phyloP scores from a whole-genome alignment of 2,329 filamentous ascomycete species.

The Calonectria naviculata region DNA sequence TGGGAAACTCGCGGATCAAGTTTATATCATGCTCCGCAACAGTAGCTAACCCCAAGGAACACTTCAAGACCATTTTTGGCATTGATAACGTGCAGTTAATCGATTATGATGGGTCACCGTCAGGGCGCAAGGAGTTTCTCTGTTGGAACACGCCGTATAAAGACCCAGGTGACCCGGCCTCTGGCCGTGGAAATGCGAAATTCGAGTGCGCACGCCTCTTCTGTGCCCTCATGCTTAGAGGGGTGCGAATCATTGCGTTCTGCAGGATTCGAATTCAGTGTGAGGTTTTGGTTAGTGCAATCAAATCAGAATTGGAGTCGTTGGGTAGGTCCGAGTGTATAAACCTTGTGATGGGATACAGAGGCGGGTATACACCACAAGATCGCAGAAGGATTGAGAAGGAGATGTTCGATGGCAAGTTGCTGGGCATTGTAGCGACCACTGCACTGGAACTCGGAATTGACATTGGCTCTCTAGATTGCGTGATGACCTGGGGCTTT shows the following conservation, averaged over 20 bases:
- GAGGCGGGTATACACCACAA: slow-evolving; percentile 93
- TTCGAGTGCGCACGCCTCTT: slow-evolving; percentile 91
- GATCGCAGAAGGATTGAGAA: slow-evolving; percentile 89
- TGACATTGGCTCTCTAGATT: slow-evolving; percentile 94
- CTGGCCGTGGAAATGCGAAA: slow-evolving; percentile 85
- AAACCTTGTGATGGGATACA: slow-evolving; percentile 90
- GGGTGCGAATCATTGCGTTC: slow-evolving; percentile 93
- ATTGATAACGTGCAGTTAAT: slow-evolving; percentile 83
- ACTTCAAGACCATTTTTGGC: slow-evolving; percentile 96
- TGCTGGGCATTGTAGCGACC: slow-evolving; percentile 93
- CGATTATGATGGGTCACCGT: slow-evolving; percentile 93
- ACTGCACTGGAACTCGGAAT: slow-evolving; percentile 94
- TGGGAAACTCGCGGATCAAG: slow-evolving; percentile 86
- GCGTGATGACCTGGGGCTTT: slow-evolving; percentile 93
- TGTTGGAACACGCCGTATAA: slow-evolving; percentile 99
- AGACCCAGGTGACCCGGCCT: slow-evolving; percentile 87
- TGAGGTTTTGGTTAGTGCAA: slow-evolving; percentile 82
- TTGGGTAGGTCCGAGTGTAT: slow-evolving; percentile 81
- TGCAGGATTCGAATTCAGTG: slow-evolving; percentile 90
- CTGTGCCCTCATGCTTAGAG: slow-evolving; percentile 87
- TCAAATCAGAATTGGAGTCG: slow-evolving; percentile 80
- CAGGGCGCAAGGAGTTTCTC: slow-evolving; percentile 89
- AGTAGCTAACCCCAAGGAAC: slow-evolving; percentile 89
- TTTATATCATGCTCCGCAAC: slow-evolving; percentile 98
- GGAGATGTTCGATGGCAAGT: slow-evolving; percentile 96